Percentiles rank a stretch among this genome's conserved stretches.
Evolutionary conservation across 2,329 filamentous ascomycete genomes (phyloP).

Genomic region (Fusarium sambucinum): DNA sequence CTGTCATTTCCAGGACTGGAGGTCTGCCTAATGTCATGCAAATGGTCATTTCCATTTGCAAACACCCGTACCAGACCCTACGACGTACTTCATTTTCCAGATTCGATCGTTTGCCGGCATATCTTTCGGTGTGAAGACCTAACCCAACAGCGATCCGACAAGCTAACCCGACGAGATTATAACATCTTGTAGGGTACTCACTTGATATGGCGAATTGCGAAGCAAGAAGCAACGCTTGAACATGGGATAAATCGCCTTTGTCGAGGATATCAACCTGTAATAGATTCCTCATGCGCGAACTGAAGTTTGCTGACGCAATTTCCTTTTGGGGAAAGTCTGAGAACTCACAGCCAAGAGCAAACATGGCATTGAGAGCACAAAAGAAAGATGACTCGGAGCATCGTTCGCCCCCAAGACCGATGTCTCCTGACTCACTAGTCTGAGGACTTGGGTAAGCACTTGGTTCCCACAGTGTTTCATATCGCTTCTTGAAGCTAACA

Average conservation of each 20-base stretch:
- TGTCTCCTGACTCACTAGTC: rapidly evolving
- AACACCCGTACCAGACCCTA: slow-evolving; percentile 9
- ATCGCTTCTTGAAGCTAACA: background rate
- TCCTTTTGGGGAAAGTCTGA: background rate
- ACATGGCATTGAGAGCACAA: slow-evolving; percentile 2
- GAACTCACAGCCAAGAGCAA: slow-evolving; percentile 3
- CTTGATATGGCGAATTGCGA: background rate
- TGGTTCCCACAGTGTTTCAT: background rate
- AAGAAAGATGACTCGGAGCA: background rate
- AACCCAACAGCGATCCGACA: background rate
- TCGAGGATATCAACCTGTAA: background rate
- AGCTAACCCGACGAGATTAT: background rate
- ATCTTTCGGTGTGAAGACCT: rapidly evolving
- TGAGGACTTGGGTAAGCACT: background rate
- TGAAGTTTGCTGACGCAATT: background rate
- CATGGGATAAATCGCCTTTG: background rate
- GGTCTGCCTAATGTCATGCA: slow-evolving; percentile 15
- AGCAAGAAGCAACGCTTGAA: background rate
- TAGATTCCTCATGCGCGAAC: background rate
- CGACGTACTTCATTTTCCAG: slow-evolving; percentile 16
- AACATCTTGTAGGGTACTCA: background rate
- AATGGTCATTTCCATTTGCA: slow-evolving; percentile 11
- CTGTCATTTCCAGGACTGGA: background rate
- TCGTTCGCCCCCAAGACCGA: background rate
- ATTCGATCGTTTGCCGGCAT: background rate